Conservation (phyloP, 2,329 filamentous ascomycete species). For the Shiraia bambusicola region DNA sequence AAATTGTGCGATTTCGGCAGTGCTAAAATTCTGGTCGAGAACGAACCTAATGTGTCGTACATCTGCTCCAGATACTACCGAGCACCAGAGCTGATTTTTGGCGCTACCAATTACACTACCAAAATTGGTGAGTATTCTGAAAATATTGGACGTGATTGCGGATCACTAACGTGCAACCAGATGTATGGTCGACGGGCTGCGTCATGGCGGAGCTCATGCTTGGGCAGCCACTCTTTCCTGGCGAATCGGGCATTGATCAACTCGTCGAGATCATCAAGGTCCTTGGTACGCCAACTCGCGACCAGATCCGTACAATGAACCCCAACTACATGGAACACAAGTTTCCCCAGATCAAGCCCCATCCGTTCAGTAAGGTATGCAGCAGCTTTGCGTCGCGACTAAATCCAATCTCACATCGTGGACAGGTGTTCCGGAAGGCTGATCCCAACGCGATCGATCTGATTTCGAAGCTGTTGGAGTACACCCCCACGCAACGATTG, state of each 20-base stretch:
- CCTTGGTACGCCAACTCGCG: slow-evolving; percentile 89
- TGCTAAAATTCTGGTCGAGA: slow-evolving; percentile 97
- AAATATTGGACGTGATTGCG: slow-evolving; percentile 5
- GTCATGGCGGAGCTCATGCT: slow-evolving; percentile 99
- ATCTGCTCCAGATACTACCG: slow-evolving; percentile 99
- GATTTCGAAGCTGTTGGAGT: slow-evolving; percentile 90
- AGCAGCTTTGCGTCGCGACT: neutral
- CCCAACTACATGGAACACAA: slow-evolving; percentile 99
- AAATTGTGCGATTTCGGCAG: slow-evolving; percentile 99
- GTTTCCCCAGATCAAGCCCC: slow-evolving; percentile 99
- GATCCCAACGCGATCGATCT: slow-evolving; percentile 90
- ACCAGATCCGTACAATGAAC: slow-evolving; percentile 99
- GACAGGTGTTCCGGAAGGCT: slow-evolving; percentile 89
- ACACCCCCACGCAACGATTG: slow-evolving; percentile 93
- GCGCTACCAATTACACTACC: slow-evolving; percentile 98
- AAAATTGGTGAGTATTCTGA: slow-evolving; percentile 82
- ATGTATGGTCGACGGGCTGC: slow-evolving; percentile 98
- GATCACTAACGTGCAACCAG: slow-evolving; percentile 52
- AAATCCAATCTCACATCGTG: slow-evolving; percentile 7
- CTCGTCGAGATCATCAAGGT: slow-evolving; percentile 99
- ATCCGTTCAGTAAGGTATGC: slow-evolving; percentile 88
- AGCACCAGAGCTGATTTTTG: slow-evolving; percentile 96
- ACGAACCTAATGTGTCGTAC: slow-evolving; percentile 98
- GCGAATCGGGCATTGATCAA: slow-evolving; percentile 97
- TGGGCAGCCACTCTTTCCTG: slow-evolving; percentile 94